Evolutionary conservation across 257 asterid genomes (phyloP).

Genomic region (Eucommia ulmoides): DNA sequence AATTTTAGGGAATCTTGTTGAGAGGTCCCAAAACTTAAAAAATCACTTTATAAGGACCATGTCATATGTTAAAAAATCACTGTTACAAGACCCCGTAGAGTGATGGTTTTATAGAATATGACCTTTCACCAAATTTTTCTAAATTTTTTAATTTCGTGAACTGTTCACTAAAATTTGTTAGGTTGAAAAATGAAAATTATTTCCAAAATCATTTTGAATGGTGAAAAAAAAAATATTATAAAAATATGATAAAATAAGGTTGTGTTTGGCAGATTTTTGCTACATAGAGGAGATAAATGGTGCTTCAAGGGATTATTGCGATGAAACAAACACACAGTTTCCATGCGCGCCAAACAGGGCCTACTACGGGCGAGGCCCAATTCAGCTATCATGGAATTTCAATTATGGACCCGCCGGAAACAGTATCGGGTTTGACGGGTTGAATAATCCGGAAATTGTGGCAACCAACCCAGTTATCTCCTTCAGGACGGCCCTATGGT

Average conservation of each 20-base stretch:
- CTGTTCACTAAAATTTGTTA: too few relatives aligned
- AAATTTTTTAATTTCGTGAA: not conserved
- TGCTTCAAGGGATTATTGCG: slow-evolving; percentile 13
- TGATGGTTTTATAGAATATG: too few relatives aligned
- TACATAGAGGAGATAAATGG: slow-evolving; percentile 14
- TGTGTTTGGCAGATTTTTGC: slow-evolving; percentile 13
- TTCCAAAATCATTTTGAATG: not conserved
- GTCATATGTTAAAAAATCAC: too few relatives aligned
- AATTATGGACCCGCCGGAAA: slow-evolving; percentile 23
- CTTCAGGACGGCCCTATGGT: slow-evolving; percentile 24
- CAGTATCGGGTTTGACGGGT: slow-evolving; percentile 20
- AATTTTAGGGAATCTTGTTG: too few relatives aligned
- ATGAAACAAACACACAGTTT: slow-evolving; percentile 7
- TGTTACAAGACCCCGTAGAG: too few relatives aligned
- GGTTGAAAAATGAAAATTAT: not conserved
- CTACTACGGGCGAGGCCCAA: slow-evolving; percentile 26
- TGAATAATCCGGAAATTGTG: slow-evolving; percentile 19
- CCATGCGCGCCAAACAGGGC: slow-evolving; percentile 13
- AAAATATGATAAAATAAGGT: not conserved
- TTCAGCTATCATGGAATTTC: slow-evolving; percentile 26
- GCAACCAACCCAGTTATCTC: slow-evolving; percentile 10
- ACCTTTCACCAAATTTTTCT: too few relatives aligned
- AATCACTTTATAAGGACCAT: too few relatives aligned
- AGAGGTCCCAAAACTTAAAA: too few relatives aligned
- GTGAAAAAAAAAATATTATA: not conserved